These are phyloP conservation scores for Diddensiella caesifluorescens DNA, from an alignment of 805 yeast genomes.

Conservation along the genomic window DNA sequence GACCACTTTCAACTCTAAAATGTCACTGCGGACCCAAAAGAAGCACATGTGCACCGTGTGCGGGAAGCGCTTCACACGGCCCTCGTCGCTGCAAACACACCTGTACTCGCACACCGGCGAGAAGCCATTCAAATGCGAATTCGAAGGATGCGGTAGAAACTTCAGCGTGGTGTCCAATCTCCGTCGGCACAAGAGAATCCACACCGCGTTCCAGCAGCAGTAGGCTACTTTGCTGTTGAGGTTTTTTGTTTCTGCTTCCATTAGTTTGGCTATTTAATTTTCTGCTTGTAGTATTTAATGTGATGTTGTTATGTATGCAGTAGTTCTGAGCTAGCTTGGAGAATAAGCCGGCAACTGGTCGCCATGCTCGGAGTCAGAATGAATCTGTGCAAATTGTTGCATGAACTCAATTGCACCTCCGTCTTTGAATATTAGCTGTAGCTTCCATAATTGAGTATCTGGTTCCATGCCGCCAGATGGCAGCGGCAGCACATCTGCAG, in stretches of 20 bases:
- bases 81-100: constrained; percentile 78
- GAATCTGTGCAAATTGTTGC: constrained; percentile 6
- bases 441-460: constrained; percentile 21
- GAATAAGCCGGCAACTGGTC: constrained; percentile 20
- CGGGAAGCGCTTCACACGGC: constrained; percentile 75
- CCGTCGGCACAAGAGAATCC: constrained; percentile 76
- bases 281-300: background rate
- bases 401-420: constrained; percentile 33
- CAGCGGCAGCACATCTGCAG: constrained; percentile 22
- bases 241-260: background rate
- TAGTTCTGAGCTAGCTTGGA: background rate
- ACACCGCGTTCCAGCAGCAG: too few relatives aligned
- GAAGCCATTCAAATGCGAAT: constrained; percentile 63
- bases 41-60: constrained; percentile 46
- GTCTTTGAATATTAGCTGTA: constrained; percentile 23
- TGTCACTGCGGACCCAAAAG: constrained; percentile 19
- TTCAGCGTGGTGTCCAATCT: constrained; percentile 79
- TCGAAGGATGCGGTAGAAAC: constrained; percentile 61
- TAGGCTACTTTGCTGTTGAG: too few relatives aligned
- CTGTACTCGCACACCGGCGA: constrained; percentile 78
- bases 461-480: constrained; percentile 25
- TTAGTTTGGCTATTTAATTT: background rate
- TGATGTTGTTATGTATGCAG: background rate
- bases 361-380: constrained; percentile 8
- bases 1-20: constrained; percentile 24